Percentiles rank a stretch among this genome's conserved stretches.
Conservation (phyloP, 192 early-diverging fungal genomes). For the Kappamyces sp. region DNA sequence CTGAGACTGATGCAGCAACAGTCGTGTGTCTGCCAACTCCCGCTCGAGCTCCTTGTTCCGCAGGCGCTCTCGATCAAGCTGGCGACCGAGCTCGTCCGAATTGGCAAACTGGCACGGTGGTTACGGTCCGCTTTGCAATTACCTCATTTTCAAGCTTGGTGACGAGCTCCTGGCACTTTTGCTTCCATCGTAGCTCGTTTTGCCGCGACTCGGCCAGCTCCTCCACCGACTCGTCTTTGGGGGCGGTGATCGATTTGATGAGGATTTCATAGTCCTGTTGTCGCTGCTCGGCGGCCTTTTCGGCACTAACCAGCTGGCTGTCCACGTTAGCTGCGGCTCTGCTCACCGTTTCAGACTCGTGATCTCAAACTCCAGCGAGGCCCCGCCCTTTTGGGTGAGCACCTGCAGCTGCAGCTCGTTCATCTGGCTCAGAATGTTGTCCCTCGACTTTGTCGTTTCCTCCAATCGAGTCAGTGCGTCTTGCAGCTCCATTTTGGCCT, state of each 20-base stretch:
- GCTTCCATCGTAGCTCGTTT: slow-evolving; percentile 39
- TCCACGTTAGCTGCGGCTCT: not conserved
- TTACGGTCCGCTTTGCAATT: not conserved
- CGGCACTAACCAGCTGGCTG: slow-evolving; percentile 40
- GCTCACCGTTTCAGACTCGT: slow-evolving; percentile 37
- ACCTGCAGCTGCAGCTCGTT: slow-evolving; percentile 35
- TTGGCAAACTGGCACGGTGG: slow-evolving; percentile 24
- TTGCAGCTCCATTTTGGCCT: not conserved
- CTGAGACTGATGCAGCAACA: slow-evolving; percentile 40
- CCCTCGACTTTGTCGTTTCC: slow-evolving; percentile 24
- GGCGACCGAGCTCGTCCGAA: slow-evolving; percentile 31
- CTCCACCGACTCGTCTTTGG: slow-evolving; percentile 39
- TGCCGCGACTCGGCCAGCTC: slow-evolving; percentile 33
- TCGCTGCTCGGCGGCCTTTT: slow-evolving; percentile 34
- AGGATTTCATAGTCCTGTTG: slow-evolving; percentile 46
- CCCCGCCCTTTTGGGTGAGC: slow-evolving; percentile 16
- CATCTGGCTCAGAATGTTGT: slow-evolving; percentile 24
- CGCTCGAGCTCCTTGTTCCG: slow-evolving; percentile 38
- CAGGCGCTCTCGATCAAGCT: slow-evolving; percentile 31
- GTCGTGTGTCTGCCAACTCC: slow-evolving; percentile 36
- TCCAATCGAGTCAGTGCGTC: slow-evolving; percentile 10
- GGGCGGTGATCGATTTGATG: slow-evolving; percentile 37
- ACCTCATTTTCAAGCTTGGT: slow-evolving; percentile 42
- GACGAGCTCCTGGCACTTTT: slow-evolving; percentile 47
- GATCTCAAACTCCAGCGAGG: slow-evolving; percentile 49